A percentile compares a stretch with the other conserved stretches of the same genome.
phyloP scores from a whole-genome alignment of 192 early-diverging fungal species.

The Backusella sp. region DNA sequence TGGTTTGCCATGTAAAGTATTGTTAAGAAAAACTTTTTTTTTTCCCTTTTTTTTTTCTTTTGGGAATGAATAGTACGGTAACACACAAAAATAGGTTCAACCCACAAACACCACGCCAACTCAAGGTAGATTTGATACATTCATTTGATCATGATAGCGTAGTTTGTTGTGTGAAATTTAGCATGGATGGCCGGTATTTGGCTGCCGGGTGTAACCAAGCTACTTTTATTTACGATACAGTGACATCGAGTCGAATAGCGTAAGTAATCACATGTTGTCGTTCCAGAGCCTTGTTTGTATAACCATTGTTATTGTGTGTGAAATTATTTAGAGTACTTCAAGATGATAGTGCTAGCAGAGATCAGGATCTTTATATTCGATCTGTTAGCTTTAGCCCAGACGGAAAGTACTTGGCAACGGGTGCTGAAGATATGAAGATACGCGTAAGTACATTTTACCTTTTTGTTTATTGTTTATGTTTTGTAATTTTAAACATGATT shows the following conservation, averaged over 20 bases:
- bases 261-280: slow-evolving; percentile 31
- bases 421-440: slow-evolving; percentile 95
- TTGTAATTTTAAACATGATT: neutral
- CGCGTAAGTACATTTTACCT: slow-evolving; percentile 46
- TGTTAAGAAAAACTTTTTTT: neutral
- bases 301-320: slow-evolving; percentile 4
- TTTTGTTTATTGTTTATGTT: neutral
- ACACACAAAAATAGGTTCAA: slow-evolving; percentile 51
- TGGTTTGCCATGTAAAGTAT: slow-evolving; percentile 84
- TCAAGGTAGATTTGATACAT: slow-evolving; percentile 72
- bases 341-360: slow-evolving; percentile 73
- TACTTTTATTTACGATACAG: slow-evolving; percentile 83
- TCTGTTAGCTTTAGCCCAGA: slow-evolving; percentile 96
- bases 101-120: slow-evolving; percentile 60
- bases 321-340: slow-evolving; percentile 59
- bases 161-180: slow-evolving; percentile 98
- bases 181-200: slow-evolving; percentile 87
- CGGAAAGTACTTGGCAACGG: slow-evolving; percentile 85
- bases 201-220: slow-evolving; percentile 94
- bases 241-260: slow-evolving; percentile 68
- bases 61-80: neutral
- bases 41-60: neutral
- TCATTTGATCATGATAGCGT: slow-evolving; percentile 71
- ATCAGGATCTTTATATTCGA: slow-evolving; percentile 92
- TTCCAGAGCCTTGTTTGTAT: neutral